Percentiles rank a stretch among this genome's conserved stretches.
Conservation (phyloP, 2,329 filamentous ascomycete genomes). For the Ceratocystis harringtonii region DNA sequence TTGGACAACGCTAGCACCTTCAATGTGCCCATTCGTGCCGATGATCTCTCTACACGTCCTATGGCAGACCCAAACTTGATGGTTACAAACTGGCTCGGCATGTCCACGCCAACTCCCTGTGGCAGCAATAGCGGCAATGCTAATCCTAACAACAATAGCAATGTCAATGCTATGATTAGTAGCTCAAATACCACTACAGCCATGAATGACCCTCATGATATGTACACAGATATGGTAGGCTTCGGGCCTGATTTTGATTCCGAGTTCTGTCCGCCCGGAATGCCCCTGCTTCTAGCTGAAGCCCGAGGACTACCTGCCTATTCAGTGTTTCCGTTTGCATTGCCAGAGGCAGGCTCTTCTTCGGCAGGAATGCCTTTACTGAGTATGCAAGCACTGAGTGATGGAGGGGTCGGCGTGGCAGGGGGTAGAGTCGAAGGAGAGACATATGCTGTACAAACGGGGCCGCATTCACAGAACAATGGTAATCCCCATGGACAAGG, state of each 20-base stretch:
- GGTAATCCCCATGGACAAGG: neutral
- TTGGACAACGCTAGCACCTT: slow-evolving; percentile 9
- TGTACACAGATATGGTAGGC: neutral
- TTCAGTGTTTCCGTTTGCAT: slow-evolving; percentile 11
- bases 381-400: neutral
- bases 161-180: neutral
- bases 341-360: neutral
- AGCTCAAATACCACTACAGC: neutral
- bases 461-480: neutral
- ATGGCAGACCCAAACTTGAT: neutral
- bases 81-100: slow-evolving; percentile 1
- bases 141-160: neutral
- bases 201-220: neutral
- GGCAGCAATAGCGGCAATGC: neutral
- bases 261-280: slow-evolving; percentile 17
- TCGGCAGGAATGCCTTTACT: neutral
- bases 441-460: neutral
- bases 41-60: neutral
- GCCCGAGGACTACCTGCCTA: slow-evolving; percentile 18
- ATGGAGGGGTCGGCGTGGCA: neutral
- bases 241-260: slow-evolving; percentile 14
- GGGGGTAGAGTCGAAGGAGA: neutral
- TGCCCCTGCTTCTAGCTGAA: slow-evolving; percentile 18
- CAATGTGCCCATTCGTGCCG: slow-evolving; percentile 3
- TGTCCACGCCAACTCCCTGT: neutral